A percentile compares a stretch with the other conserved stretches of the same genome.
These are phyloP conservation scores for Fomitopsis pinicola DNA, from an alignment of 1,284 basidiomycete species.

Conservation along the genomic window DNA sequence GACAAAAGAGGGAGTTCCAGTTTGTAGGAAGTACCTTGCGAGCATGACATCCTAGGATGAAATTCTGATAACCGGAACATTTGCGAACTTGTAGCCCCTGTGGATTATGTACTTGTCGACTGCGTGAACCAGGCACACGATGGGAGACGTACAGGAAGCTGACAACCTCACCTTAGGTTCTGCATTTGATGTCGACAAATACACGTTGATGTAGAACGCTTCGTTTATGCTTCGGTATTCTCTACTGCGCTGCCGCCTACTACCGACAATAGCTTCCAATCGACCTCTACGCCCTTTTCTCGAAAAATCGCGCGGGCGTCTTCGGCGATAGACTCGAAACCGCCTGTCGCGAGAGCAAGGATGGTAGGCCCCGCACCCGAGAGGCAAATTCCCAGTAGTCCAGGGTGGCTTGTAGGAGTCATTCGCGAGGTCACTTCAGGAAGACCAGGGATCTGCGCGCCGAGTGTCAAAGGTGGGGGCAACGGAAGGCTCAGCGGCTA, in stretches of 20 bases:
- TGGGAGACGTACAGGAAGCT: too few relatives aligned
- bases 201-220: background rate
- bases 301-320: slow-evolving; percentile 77
- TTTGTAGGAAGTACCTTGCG: background rate
- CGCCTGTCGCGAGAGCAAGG: slow-evolving; percentile 87
- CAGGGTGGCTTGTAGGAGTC: slow-evolving; percentile 87
- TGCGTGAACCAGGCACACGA: too few relatives aligned
- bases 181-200: background rate
- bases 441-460: slow-evolving; percentile 84
- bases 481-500: slow-evolving; percentile 7
- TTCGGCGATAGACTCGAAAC: slow-evolving; percentile 80
- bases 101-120: too few relatives aligned
- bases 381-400: slow-evolving; percentile 94
- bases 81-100: too few relatives aligned
- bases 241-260: slow-evolving; percentile 46
- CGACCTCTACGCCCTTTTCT: slow-evolving; percentile 71
- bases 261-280: slow-evolving; percentile 74
- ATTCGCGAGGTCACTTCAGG: slow-evolving; percentile 87
- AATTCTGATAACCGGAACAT: too few relatives aligned
- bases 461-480: background rate
- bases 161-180: background rate
- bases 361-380: slow-evolving; percentile 98
- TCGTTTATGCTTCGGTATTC: slow-evolving; percentile 5
- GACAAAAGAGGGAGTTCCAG: background rate
- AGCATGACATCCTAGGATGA: too few relatives aligned